Evolutionary conservation across 495 filamentous ascomycete genomes (phyloP).

Genomic region (Penicillium atrosanguineum): DNA sequence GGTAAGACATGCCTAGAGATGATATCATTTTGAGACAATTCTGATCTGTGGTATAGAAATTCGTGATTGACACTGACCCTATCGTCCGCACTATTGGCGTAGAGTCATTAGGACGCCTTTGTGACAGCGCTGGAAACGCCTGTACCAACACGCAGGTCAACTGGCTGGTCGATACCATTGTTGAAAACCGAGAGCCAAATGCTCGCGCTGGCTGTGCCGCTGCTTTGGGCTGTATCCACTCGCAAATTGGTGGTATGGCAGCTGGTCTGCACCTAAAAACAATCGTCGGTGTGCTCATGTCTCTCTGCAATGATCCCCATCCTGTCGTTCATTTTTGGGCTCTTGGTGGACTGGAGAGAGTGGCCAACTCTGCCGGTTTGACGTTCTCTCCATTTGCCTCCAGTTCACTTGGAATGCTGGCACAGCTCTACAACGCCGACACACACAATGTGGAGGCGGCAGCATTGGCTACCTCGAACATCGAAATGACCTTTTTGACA

Average conservation of each 20-base stretch:
- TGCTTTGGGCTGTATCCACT: conserved; percentile 89
- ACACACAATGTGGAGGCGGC: conserved; percentile 84
- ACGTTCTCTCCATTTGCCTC: conserved; percentile 88
- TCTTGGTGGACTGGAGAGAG: conserved; percentile 79
- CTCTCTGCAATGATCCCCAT: conserved; percentile 92
- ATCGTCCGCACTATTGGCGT: conserved; percentile 83
- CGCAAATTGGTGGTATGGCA: conserved; percentile 96
- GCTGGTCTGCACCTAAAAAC: conserved; percentile 96
- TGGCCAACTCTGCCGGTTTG: conserved; percentile 89
- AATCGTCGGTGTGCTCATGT: conserved; percentile 93
- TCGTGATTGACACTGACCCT: conserved; percentile 77
- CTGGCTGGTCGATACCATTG: conserved; percentile 88
- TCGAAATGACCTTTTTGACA: conserved; percentile 79
- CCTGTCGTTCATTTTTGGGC: conserved; percentile 96
- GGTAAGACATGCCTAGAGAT: conserved; percentile 32
- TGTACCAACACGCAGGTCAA: conserved; percentile 90
- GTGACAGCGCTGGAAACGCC: conserved; percentile 79
- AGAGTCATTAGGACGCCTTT: conserved; percentile 85
- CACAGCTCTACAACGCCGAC: conserved; percentile 86
- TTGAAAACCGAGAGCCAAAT: conserved; percentile 87
- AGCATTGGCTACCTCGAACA: conserved; percentile 77
- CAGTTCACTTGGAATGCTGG: conserved; percentile 86
- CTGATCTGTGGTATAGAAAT: conserved; percentile 45
- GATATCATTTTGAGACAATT: not conserved
- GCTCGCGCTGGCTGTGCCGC: conserved; percentile 91